Base-by-base conservation (phyloP, 2,329 filamentous ascomycete genomes). In the Ophiostoma sp. region DNA sequence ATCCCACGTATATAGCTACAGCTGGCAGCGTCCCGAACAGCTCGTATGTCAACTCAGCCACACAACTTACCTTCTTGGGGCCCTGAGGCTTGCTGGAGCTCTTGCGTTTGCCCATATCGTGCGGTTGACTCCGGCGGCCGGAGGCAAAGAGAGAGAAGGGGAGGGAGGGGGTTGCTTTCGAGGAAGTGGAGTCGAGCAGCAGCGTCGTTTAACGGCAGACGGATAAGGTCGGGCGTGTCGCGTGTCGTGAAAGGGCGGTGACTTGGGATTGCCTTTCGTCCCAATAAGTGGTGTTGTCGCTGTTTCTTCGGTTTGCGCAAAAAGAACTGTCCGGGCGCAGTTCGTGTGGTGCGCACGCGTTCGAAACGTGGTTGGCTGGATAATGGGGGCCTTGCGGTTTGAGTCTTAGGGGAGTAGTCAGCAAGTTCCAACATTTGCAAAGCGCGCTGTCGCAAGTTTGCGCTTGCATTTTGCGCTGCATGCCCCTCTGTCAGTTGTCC, bases 81-180 rank as follows among this genome's bases (percentile, higher is more conserved):
- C 91, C 93, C 81, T 90, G 88, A 19, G 93, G 93, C 85, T 94
- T 94, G 80, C 90, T 88, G 71, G 94, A 92, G 33, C 92, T 92
- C 88, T 97, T 98, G 82, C 95, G 93, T 87, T 98, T 98, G 76
- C 95, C 95, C 95, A 94, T 87, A 64, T 69, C 80, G 77, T 72
- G 57, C 12, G 17, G 22, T 28, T 17, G 45, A 66, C 48, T 72
- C 70, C 52, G 69, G 69, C 55, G 8, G 61, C 22, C 71, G 48
- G 59, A 25, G 45, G 15, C 3, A 19, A 48, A 28, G 33, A 28
- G 68, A 42, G 63, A 55, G 22, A 48, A 28, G 15, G 52, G 63
- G 22, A 3, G 33, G 45, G 17, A 31, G 28, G 19, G 0, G 52
- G 52, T 17, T 19, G 52, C 15, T 57, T 57, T 17, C 28, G 39